Base-by-base conservation (phyloP, 163 green algal genomes). In the Volvox carteri region DNA sequence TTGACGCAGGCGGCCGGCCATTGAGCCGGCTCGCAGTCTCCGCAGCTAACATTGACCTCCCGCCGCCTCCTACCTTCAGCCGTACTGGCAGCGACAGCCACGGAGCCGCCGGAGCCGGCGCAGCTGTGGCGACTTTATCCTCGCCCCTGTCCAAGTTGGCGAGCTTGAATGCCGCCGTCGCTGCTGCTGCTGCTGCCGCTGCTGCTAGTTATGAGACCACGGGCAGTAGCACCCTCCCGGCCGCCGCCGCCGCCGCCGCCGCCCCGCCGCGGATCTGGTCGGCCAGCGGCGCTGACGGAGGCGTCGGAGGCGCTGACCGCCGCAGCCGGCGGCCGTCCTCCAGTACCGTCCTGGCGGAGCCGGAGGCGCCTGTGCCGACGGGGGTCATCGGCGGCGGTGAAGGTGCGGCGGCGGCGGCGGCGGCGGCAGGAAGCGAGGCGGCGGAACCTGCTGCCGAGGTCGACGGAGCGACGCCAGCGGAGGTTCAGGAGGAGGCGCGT, bases 21-120 rank as follows among this genome's bases (percentile, higher is more conserved):
- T 6, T 28, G 18, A 58, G 75, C 25, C 75, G 75, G 30, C 48
- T 84, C 4, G 21, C 75, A 12, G 41, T 18, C 6, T 2, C 33
- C 1, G 75, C 75, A 30, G 48, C 75, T 5, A 70, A 37, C 48
- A 84, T 84, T 52, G 48, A 68, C n/a, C 48, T 84, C 0, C 75
- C 75, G 18, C 48, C 75, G n/a, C 48, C 75, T 2, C 75, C 75
- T 11, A 0, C 35, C 6, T 52, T 84, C 52, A 84, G 33, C 75
- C 75, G 74, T 39, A 41, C 33, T 5, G 25, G 33, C 65, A 75
- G 30, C 8, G 65, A 11, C 65, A 30, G 30, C 35, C 25, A 23
- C 65, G n/a, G 9, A 19, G 56, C 16, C 56, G 56, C 16, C 56
- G 56, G 9, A 9, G 56, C 56, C 14, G 56, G 30, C 65, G 35